A percentile compares a stretch with the other conserved stretches of the same genome.
These are phyloP conservation scores for Hyphodiscus sp. DNA, from an alignment of 2,329 filamentous ascomycete genomes.

Conservation along the genomic window DNA sequence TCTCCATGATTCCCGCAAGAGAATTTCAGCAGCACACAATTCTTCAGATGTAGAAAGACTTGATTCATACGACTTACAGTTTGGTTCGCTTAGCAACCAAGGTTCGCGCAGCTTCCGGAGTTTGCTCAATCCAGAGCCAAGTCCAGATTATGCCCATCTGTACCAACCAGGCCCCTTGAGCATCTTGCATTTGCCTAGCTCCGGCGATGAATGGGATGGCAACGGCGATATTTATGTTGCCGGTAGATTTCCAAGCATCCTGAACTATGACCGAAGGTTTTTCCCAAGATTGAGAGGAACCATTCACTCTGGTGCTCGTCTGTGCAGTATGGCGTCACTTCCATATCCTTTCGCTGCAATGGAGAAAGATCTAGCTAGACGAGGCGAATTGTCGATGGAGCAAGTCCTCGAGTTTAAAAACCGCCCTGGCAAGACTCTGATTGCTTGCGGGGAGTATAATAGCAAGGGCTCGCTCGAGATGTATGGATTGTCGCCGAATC, in stretches of 20 bases:
- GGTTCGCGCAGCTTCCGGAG: conserved; percentile 21
- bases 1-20: conserved; percentile 67
- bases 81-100: conserved; percentile 15
- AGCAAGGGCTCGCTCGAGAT: conserved; percentile 84
- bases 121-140: conserved; percentile 39
- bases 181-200: conserved; percentile 67
- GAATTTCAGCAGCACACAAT: conserved; percentile 19
- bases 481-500: conserved; percentile 54
- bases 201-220: conserved; percentile 33
- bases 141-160: conserved; percentile 60
- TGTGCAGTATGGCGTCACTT: conserved; percentile 66
- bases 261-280: conserved; percentile 82
- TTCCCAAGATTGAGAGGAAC: conserved; percentile 73
- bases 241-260: conserved; percentile 79
- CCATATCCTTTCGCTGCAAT: conserved; percentile 61
- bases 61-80: conserved; percentile 23
- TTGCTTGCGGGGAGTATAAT: conserved; percentile 86
- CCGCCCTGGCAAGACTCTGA: conserved; percentile 55
- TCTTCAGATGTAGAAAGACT: conserved; percentile 13
- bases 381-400: conserved; percentile 48
- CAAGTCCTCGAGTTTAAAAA: conserved; percentile 48
- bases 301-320: conserved; percentile 74
- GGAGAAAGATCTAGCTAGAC: conserved; percentile 51
- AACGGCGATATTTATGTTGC: conserved; percentile 79
- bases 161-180: conserved; percentile 76